A percentile compares a stretch with the other conserved stretches of the same genome.
Evolutionary conservation across 2,329 filamentous ascomycete species (phyloP).

Genomic region (Tothia fuscella): DNA sequence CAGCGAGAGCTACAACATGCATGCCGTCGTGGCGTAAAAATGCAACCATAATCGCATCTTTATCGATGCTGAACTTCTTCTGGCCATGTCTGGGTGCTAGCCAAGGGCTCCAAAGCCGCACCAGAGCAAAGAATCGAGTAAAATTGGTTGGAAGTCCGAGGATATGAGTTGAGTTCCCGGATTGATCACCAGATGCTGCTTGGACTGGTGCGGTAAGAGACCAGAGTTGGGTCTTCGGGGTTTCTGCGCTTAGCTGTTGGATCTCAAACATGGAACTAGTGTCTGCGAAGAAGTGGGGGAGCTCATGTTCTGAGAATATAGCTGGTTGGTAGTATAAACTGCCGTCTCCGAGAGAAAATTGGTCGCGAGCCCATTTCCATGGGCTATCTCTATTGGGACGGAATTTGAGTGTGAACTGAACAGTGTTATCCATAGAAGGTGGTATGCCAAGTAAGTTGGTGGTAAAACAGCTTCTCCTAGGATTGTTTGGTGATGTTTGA

Average conservation of each 20-base stretch:
- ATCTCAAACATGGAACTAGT: conserved; percentile 46
- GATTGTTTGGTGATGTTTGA: neutral
- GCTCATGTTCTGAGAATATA: conserved; percentile 21
- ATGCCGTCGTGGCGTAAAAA: conserved; percentile 63
- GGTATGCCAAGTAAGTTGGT: conserved; percentile 2
- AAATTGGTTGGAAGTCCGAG: conserved; percentile 54
- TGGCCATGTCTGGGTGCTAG: conserved; percentile 77
- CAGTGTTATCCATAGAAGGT: conserved; percentile 7
- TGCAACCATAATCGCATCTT: conserved; percentile 66
- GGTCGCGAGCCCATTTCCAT: conserved; percentile 63
- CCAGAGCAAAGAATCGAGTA: conserved; percentile 68
- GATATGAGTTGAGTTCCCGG: conserved; percentile 42
- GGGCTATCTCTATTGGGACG: conserved; percentile 29
- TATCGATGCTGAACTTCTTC: conserved; percentile 52
- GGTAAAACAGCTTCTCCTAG: conserved; percentile 1
- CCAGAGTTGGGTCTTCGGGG: conserved; percentile 59
- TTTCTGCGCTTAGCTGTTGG: conserved; percentile 48
- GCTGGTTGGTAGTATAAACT: conserved; percentile 40
- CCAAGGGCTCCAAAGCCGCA: conserved; percentile 74
- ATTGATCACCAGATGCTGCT: conserved; percentile 44
- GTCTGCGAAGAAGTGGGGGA: conserved; percentile 45
- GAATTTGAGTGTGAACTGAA: conserved; percentile 63
- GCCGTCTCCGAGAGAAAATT: conserved; percentile 52
- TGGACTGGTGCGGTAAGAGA: conserved; percentile 46
- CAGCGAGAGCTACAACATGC: conserved; percentile 64